Evolutionary conservation across 2,329 filamentous ascomycete genomes (phyloP), one percentile per base, ranked within the genome.

Genomic region (Cylindrodendrum hubeiense): DNA sequence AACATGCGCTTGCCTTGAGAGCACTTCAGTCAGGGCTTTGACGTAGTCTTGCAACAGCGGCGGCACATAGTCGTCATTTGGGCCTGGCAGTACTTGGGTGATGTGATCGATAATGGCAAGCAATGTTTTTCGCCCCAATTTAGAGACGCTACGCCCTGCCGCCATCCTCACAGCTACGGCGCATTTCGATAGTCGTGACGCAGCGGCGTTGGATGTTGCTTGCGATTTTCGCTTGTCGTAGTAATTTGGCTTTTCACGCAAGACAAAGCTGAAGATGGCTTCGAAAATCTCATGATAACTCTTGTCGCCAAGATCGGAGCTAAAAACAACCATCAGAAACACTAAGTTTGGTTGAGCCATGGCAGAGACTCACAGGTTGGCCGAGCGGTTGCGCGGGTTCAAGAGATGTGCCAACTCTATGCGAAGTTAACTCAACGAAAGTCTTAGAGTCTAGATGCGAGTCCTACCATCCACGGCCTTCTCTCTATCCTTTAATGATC

Each of bases 281-380:
- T 98, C 94, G 72, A 93, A 93, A 46, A 98, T 89, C 64, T 88
- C 87, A 75, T 96, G 91, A 71, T 93, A 97, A n/a, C 87, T 87
- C 76, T 92, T 93, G 76, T 97, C 93, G 49, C 86, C 87, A 34
- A 97, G 82, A 13, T 79, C 74, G 30, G 77, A 74, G 37, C 79
- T 81, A 51, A 12, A 21, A 39, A 66, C 15, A 13, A 39, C 8
- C 51, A 56, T 70, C 63, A 65, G 60, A 53, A 41, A 37, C 9
- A 49, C 26, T 30, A 55, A 37, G 39, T 8, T 15, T 41, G 13
- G 17, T 28, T 28, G 6, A 28, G 43, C 12, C 17, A 17, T 30
- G 13, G 15, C 8, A 43, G 2, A 21, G 15, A 47, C 79, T 65
- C 75, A 83, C 79, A 83, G 74, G 60, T 79, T 80, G 21, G 76